Conservation (phyloP, 495 filamentous ascomycete species). For the Talaromyces stipitatus region DNA sequence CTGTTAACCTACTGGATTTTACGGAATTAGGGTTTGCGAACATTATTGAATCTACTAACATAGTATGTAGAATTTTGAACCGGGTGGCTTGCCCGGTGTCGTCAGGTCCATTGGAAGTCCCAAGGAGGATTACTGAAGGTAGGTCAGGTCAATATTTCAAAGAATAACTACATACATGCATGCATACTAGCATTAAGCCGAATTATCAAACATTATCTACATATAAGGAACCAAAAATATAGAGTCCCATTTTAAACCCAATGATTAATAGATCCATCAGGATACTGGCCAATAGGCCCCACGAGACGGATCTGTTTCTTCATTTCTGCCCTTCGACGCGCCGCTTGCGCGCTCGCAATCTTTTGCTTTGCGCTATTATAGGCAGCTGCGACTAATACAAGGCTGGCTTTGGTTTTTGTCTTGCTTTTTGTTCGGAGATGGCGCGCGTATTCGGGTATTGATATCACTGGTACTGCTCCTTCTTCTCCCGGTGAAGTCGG, state of each 20-base stretch:
- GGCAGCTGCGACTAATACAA: conserved; percentile 15
- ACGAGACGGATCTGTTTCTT: conserved; percentile 40
- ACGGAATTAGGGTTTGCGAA: too few relatives aligned
- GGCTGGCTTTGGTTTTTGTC: neutral
- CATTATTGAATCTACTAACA: neutral
- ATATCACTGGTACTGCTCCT: neutral
- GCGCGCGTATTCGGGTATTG: conserved; percentile 14
- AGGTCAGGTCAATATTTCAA: too few relatives aligned
- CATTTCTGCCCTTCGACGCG: conserved; percentile 28
- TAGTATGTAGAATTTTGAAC: neutral
- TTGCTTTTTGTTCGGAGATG: conserved; percentile 24
- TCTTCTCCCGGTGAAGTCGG: neutral
- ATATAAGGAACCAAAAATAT: too few relatives aligned
- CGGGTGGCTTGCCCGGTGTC: too few relatives aligned
- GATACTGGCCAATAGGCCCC: conserved; percentile 31
- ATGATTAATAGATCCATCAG: conserved; percentile 21
- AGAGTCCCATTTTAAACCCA: conserved; percentile 21
- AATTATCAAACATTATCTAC: neutral
- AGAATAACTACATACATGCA: too few relatives aligned
- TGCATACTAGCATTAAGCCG: neutral
- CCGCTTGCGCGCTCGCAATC: conserved; percentile 23
- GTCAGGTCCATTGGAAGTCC: too few relatives aligned
- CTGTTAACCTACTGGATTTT: too few relatives aligned
- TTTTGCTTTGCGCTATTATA: conserved; percentile 27
- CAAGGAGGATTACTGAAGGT: too few relatives aligned